Base-by-base conservation (phyloP, 768 basidiomycete genomes). In the Candolleomyces eurysporus region DNA sequence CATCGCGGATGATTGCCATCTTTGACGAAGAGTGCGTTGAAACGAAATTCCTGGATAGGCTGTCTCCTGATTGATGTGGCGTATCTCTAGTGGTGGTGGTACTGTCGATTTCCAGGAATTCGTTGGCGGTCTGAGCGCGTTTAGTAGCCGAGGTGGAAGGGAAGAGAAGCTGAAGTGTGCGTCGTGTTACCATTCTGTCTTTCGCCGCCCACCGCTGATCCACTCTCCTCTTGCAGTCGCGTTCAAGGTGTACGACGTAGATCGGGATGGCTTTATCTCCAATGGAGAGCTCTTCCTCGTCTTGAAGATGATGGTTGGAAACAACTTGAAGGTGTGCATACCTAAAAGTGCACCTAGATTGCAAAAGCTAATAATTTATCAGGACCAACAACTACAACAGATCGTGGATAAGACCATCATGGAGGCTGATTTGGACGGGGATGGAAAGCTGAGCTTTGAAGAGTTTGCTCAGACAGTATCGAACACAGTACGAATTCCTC, bases 341-440 rank as follows among this genome's bases (percentile, higher is more conserved):
- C 11, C 6, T 5, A 6, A 36, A 6, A 1, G 36, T 36, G 6
- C 11, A 1, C 36, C 11, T 36, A 1, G 8, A 1, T 36, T 36
- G 36, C 36, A 7, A 5, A 36, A 36, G 36, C 36, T 36, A 11
- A 36, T 11, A 5, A 1, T 36, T 6, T 36, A 5, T 11, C 71
- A 96, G 94, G 97, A 99, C 72, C 92, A 96, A 72, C 97, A 98
- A 79, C 78, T 99, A 62, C 97, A 99, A 75, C 97, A 98, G 73
- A 99, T 99, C 62, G 97, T 99, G 17, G 97, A 99, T 76, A 99
- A 99, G 81, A 98, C 97, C 9, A 99, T 99, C 73, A 95, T 99
- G 94, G 97, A 99, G 76, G 97, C 96, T 11, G 97, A 99, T 72
- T 91, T 93, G 72, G 96, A 99, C 70, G 95, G 92, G 2, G 97